Evolutionary conservation across 78 protist species (phyloP).

Genomic region (Chrysochromulina tobinii): DNA sequence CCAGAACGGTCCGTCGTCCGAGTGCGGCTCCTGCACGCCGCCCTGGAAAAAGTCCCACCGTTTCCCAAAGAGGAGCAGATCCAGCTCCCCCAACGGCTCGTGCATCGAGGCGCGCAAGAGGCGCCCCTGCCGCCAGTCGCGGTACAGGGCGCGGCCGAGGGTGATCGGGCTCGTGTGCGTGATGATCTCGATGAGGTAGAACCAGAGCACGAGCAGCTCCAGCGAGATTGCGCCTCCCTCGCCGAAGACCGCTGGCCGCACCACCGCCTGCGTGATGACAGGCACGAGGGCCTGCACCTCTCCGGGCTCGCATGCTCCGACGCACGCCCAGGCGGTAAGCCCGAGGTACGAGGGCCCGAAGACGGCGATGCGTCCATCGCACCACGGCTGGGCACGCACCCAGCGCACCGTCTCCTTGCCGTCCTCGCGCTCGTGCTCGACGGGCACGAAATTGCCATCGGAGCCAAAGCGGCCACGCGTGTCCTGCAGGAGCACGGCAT

Average conservation of each 20-base stretch:
- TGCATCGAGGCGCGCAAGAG: not conserved
- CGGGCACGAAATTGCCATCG: conserved; percentile 5
- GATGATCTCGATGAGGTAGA: not conserved
- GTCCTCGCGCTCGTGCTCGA: conserved; percentile 29
- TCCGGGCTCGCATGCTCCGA: not conserved
- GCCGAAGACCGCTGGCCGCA: not conserved
- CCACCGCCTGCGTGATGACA: not conserved
- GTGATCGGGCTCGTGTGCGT: not conserved
- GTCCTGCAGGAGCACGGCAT: not conserved
- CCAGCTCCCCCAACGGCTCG: not conserved
- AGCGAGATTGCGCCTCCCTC: not conserved
- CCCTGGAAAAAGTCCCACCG: not conserved
- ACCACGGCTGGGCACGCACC: conserved; percentile 8
- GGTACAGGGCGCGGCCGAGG: not conserved
- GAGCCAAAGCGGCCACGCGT: conserved; percentile 26
- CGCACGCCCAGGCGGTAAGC: conserved; percentile 13
- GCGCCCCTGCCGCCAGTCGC: not conserved
- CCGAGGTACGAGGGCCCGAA: not conserved
- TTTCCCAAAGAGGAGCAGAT: not conserved
- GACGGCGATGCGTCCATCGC: not conserved
- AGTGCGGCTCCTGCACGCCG: not conserved
- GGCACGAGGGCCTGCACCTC: not conserved
- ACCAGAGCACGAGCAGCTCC: not conserved
- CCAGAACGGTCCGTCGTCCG: not conserved
- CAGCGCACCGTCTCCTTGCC: not conserved